phyloP scores from a whole-genome alignment of 129 eudicot genomes.

The Heracleum sosnowskyi region DNA sequence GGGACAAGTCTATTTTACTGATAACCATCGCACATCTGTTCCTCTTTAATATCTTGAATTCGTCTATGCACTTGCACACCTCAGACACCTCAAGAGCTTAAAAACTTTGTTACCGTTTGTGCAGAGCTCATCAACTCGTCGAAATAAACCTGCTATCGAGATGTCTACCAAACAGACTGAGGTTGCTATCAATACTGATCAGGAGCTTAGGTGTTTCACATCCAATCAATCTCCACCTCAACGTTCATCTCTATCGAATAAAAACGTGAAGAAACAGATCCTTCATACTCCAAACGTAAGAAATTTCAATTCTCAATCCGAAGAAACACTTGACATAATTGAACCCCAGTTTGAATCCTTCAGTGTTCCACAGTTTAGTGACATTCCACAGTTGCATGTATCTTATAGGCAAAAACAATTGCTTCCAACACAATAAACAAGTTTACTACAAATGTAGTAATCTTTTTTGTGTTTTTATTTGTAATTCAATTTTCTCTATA shows the following conservation, averaged over 20 bases:
- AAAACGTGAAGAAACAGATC: constrained; percentile 22
- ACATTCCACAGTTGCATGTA: constrained; percentile 6
- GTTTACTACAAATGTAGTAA: neutral
- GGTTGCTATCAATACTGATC: constrained; percentile 21
- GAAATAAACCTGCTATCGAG: neutral
- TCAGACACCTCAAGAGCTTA: neutral
- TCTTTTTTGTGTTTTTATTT: no score
- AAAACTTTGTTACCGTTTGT: constrained; percentile 8
- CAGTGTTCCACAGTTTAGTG: constrained; percentile 35
- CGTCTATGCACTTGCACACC: neutral
- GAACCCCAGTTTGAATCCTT: constrained; percentile 80
- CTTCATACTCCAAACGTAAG: constrained; percentile 22
- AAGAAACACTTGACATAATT: constrained; percentile 52
- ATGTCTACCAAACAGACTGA: constrained; percentile 11
- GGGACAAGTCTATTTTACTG: neutral
- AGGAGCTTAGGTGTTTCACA: constrained; percentile 43
- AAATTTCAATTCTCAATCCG: constrained; percentile 27
- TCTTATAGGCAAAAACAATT: constrained; percentile 4
- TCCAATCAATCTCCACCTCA: constrained; percentile 32
- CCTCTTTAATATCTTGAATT: neutral
- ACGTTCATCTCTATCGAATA: constrained; percentile 25
- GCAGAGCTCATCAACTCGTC: constrained; percentile 24
- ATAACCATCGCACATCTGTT: neutral
- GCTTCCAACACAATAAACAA: neutral
- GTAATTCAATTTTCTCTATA: no score